Percentiles rank a stretch among this genome's conserved stretches.
phyloP scores from a whole-genome alignment of 371 early-diverging fungal genomes.

The Syncephalastrum racemosum region DNA sequence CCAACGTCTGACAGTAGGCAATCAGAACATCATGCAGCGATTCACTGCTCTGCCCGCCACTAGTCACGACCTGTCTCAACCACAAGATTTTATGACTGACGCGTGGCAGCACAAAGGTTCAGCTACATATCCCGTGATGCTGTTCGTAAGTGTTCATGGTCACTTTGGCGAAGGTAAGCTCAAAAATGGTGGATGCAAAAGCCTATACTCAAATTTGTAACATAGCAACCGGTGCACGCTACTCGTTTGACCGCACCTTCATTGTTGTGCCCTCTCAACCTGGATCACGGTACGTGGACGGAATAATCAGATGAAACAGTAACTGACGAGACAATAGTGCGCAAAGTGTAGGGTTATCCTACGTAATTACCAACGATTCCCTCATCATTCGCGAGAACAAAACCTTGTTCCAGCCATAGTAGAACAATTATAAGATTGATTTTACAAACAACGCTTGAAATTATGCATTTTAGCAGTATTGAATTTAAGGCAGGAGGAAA shows the following conservation, averaged over 20 bases:
- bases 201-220: not conserved
- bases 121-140: constrained; percentile 28
- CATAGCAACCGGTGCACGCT: constrained; percentile 19
- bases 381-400: not conserved
- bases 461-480: too few species aligned
- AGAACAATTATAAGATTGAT: not conserved
- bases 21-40: constrained; percentile 31
- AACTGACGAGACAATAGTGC: not conserved
- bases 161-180: constrained; percentile 50
- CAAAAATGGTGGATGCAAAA: not conserved
- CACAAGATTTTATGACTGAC: constrained; percentile 50
- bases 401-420: too few species aligned
- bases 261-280: constrained; percentile 52
- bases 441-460: not conserved
- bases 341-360: not conserved
- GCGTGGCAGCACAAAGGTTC: constrained; percentile 52
- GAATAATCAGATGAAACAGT: not conserved
- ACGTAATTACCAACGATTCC: not conserved
- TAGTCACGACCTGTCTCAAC: constrained; percentile 40
- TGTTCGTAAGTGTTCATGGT: constrained; percentile 54
- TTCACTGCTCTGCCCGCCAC: constrained; percentile 51
- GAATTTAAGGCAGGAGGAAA: too few species aligned
- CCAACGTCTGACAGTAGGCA: constrained; percentile 18
- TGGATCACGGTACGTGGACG: constrained; percentile 40
- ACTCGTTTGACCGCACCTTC: constrained; percentile 57